Base-by-base conservation (phyloP, 768 basidiomycete genomes). In the Pholiota conissans region DNA sequence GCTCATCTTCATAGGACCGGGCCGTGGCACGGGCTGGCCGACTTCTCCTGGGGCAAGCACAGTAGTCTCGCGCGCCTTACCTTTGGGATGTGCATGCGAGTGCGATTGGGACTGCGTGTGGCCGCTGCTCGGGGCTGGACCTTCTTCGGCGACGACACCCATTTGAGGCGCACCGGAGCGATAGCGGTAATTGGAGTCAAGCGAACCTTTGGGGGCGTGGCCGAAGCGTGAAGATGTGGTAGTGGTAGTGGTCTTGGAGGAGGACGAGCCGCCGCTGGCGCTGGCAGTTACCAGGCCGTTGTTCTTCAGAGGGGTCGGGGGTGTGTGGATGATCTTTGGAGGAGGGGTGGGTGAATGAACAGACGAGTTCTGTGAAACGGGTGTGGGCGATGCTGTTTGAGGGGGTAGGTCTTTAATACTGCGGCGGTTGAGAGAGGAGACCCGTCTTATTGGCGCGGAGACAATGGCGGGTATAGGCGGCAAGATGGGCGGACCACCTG, bases 131-230 rank as follows among this genome's bases (percentile, higher is more conserved):
- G 51, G 29, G 10, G 48, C 26, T 39, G 35, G 59, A n/a, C 66
- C 70, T 56, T 74, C 74, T 55, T 78, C 78, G 54, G 73, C 71
- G 10, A 76, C 72, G 14, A 72, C 68, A 52, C 69, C 68, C 74
- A 76, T 73, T 9, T 62, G 55, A 3, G 56, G 42, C 6, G 6
- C 47, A 26, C 46, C 56, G 5, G 68, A 67, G 35, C 71, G 73
- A 59, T 73, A 75, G n/a, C 73, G 65, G 56, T 69, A 69, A 11
- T 69, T 70, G 3, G 73, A 75, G 40, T 79, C 78, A 39, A 74
- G 55, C 1, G 78, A 78, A 37, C 63, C 63, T 45, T 71, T 70
- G 28, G 59, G 58, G 57, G 52, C 55, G 47, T 66, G 65, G 54
- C 20, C 52, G 22, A 16, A 49, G 46, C 20, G 57, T 24, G 49